A percentile compares a stretch with the other conserved stretches of the same genome.
Conservation (phyloP, 2,329 filamentous ascomycete species). For the Cladosporium sp. region DNA sequence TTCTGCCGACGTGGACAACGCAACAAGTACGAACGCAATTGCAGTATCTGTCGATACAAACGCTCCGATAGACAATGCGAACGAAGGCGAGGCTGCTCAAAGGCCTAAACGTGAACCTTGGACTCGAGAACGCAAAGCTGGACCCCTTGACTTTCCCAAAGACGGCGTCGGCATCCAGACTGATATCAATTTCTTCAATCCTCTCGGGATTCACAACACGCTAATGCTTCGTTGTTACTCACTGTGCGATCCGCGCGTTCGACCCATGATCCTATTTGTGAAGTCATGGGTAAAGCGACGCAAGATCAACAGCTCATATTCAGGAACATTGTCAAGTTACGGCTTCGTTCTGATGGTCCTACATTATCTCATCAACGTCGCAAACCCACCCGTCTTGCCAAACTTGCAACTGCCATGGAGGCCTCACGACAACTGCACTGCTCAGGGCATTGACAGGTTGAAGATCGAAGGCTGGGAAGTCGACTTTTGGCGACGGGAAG, state of each 20-base stretch:
- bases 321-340: conserved; percentile 83
- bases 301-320: conserved; percentile 83
- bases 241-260: conserved; percentile 73
- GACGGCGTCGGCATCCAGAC: conserved; percentile 78
- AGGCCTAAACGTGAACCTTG: conserved; percentile 32
- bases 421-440: conserved; percentile 39
- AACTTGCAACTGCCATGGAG: conserved; percentile 69
- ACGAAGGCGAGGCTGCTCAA: conserved; percentile 3
- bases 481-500: conserved; percentile 75
- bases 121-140: conserved; percentile 48
- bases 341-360: conserved; percentile 91
- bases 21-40: neutral
- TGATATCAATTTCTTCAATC: conserved; percentile 88
- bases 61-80: neutral
- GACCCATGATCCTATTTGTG: conserved; percentile 77
- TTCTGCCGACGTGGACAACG: conserved; percentile 1
- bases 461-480: conserved; percentile 61
- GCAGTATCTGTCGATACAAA: neutral
- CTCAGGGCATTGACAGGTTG: conserved; percentile 26
- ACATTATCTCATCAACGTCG: conserved; percentile 84
- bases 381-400: conserved; percentile 75
- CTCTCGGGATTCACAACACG: conserved; percentile 81
- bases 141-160: conserved; percentile 73
- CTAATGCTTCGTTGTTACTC: conserved; percentile 80
- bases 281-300: conserved; percentile 88